Percentiles rank a stretch among this genome's conserved stretches.
phyloP scores from a whole-genome alignment of 495 filamentous ascomycete genomes.

The Penicillium fimorum region DNA sequence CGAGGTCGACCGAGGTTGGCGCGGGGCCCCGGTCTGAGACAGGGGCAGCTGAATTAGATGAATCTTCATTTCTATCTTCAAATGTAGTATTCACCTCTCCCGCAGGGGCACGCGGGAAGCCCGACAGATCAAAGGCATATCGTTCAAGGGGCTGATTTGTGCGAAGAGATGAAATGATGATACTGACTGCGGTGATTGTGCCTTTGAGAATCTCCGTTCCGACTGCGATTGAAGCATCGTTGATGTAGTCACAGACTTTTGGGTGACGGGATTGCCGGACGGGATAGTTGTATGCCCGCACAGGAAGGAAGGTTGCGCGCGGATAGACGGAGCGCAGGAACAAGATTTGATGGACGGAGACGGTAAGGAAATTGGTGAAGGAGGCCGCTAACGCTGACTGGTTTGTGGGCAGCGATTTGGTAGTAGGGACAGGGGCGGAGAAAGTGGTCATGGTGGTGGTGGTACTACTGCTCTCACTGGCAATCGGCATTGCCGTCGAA shows the following conservation, averaged over 20 bases:
- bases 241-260: slow-evolving; percentile 86
- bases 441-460: slow-evolving; percentile 49
- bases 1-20: slow-evolving; percentile 55
- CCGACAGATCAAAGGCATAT: slow-evolving; percentile 78
- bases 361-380: slow-evolving; percentile 72
- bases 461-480: slow-evolving; percentile 50
- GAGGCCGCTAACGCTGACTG: slow-evolving; percentile 49
- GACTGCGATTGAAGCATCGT: slow-evolving; percentile 75
- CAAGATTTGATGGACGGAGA: slow-evolving; percentile 90
- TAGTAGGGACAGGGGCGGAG: slow-evolving; percentile 44
- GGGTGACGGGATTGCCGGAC: slow-evolving; percentile 90
- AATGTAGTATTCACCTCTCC: slow-evolving; percentile 54
- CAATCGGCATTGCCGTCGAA: slow-evolving; percentile 47
- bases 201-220: slow-evolving; percentile 70
- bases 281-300: slow-evolving; percentile 82
- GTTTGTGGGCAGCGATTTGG: slow-evolving; percentile 45
- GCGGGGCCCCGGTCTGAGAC: slow-evolving; percentile 35
- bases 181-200: slow-evolving; percentile 66
- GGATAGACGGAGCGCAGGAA: slow-evolving; percentile 87
- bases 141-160: slow-evolving; percentile 65
- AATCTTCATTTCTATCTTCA: slow-evolving; percentile 47
- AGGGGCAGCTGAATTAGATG: slow-evolving; percentile 40
- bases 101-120: slow-evolving; percentile 64
- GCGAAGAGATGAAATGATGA: slow-evolving; percentile 68
- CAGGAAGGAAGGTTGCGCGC: slow-evolving; percentile 70